A percentile compares a stretch with the other conserved stretches of the same genome.
phyloP scores from a whole-genome alignment of 2,329 filamentous ascomycete genomes.

The Talaromyces amestolkiae region DNA sequence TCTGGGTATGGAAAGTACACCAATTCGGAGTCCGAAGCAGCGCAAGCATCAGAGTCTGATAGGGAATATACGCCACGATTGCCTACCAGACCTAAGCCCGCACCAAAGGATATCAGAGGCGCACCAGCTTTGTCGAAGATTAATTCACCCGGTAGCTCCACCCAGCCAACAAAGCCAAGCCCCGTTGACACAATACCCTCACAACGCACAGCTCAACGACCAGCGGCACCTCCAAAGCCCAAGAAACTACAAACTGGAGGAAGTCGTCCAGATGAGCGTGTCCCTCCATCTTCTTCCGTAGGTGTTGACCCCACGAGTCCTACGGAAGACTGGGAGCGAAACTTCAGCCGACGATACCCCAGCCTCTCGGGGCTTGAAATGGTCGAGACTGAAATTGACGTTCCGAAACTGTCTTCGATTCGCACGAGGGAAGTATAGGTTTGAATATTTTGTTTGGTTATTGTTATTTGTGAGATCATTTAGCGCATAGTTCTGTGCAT shows the following conservation, averaged over 20 bases:
- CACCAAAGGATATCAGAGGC: slow-evolving; percentile 23
- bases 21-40: slow-evolving; percentile 47
- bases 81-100: slow-evolving; percentile 24
- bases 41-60: slow-evolving; percentile 34
- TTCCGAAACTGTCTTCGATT: slow-evolving; percentile 37
- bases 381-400: slow-evolving; percentile 67
- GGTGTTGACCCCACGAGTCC: slow-evolving; percentile 26
- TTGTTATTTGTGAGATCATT: neutral
- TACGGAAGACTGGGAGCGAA: slow-evolving; percentile 61
- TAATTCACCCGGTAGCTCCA: neutral
- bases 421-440: slow-evolving; percentile 42
- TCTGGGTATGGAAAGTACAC: slow-evolving; percentile 89
- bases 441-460: neutral
- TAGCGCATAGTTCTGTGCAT: slow-evolving; percentile 8
- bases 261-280: slow-evolving; percentile 25
- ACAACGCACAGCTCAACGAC: slow-evolving; percentile 41
- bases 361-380: slow-evolving; percentile 82
- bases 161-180: neutral
- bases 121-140: slow-evolving; percentile 17
- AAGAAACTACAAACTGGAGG: slow-evolving; percentile 54
- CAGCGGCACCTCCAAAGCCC: slow-evolving; percentile 60
- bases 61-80: slow-evolving; percentile 20
- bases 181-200: slow-evolving; percentile 16
- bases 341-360: slow-evolving; percentile 84
- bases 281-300: slow-evolving; percentile 24